Base-by-base conservation (phyloP, 2,329 filamentous ascomycete species). In the Neonectria coccinea region DNA sequence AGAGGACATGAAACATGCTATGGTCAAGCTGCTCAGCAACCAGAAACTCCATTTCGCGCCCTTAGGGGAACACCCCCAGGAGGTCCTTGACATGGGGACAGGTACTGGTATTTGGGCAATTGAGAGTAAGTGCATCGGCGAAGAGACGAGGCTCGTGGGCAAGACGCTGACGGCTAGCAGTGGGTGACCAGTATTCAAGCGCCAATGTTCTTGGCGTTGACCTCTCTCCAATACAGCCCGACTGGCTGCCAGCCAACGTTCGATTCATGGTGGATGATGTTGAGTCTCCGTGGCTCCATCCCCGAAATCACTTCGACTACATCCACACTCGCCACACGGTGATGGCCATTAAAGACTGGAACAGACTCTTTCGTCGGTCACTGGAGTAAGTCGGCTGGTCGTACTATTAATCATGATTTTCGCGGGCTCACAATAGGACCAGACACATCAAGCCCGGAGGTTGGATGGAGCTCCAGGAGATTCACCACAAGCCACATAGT, bases 101-200 rank as follows among this genome's bases (percentile, higher is more conserved):
- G 86, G 86, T 3, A 88, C 86, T 1, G 86, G 86, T 2, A 86
- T 86, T 7, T 88, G 86, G 86, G 84, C 85, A 10, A 87, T 88
- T 58, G 86, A 88, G 67, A 84, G 79, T 81, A 71, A 70, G 79
- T 29, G 6, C 2, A 5, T 47, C 8, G 44, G 41, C 33, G 36
- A 48, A 12, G 14, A 16, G 20, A 25, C n/a, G 10, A 18, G 14
- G 14, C 36, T 8, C 9, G 11, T 25, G 45, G 42, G 42, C 14
- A n/a, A 20, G 18, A 44, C 58, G 36, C 68, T 71, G 59, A 73
- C 47, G 16, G 44, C 29, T 10, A 45, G 27, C 29, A 80, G 84
- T 90, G 79, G 83, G 80, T 14, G 83, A 84, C 64, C 69, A 76
- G 51, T 83, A 78, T 51, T 79, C 81, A 7, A 78, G 79, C 47